Base-by-base conservation (phyloP, 2,329 filamentous ascomycete genomes). In the Curvularia sp. region DNA sequence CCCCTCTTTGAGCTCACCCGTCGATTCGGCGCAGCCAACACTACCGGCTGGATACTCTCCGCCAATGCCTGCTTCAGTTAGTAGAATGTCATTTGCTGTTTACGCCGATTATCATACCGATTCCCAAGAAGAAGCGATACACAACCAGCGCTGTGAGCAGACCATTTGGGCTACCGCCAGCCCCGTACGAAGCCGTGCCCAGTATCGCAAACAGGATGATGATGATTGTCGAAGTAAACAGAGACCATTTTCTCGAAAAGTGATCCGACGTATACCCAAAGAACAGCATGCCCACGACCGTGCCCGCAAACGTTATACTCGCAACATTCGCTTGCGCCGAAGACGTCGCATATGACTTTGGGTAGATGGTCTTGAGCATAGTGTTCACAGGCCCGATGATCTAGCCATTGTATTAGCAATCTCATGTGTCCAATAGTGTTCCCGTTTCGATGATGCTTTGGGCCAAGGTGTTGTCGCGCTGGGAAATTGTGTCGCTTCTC, bases 341-440 rank as follows among this genome's bases (percentile, higher is more conserved):
- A 0, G 90, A 94, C 2, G 80, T 79, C n/a, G 75, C 82, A 77
- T 93, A 97, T n/a, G 84, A 77, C 0, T 82, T 78, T 39, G 84
- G 84, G 72, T 97, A 97, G 67, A 96, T 83, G 0, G 75, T 78
- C 19, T 74, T 77, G 6, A 97, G 84, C 57, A 93, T 87, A 1
- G 92, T 96, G 68, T 89, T 91, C 57, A 97, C 93, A 3, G 90
- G 91, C 5, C 93, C 92, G 67, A 97, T 97, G 63, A 96, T 89
- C 89, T 90, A 53, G 15, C 3, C 19, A 7, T 7, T 15, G 12
- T 42, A 57, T 70, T 53, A 70, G 65, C 55, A 54, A 51, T 19
- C 5, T n/a, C 10, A n/a, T n/a, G 5, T 9, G 15, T 43, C 3
- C 8, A n/a, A 10, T 1, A 5, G 2, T 43, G 2, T 27, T 12